Evolutionary conservation across 2,329 filamentous ascomycete species (phyloP), one percentile per base, ranked within the genome.

Genomic region (Epichloe gansuensis): DNA sequence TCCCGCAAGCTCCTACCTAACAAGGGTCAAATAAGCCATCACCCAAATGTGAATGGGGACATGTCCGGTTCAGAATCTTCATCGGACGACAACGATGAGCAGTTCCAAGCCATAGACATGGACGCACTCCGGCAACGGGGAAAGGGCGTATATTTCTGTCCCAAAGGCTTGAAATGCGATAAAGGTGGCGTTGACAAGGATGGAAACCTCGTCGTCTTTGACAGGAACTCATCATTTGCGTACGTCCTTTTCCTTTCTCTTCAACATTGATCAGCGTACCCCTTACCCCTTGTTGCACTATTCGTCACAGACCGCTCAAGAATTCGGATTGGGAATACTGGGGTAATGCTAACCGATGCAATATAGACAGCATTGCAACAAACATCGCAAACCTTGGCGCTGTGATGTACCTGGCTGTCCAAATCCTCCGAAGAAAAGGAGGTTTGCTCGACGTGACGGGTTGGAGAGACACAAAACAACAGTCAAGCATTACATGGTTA

Each of bases 161-260:
- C 68, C 11, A 60, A 68, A 23, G 63, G 62, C 7, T 48, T 50
- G 41, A 61, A 59, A 35, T 71, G 69, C 49, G 66, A 67, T 51
- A 71, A 71, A 55, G 69, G 69, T 34, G 69, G 69, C 31, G 66
- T 70, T 41, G 66, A 70, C 51, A 67, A 65, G 47, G 60, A 66
- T 15, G 69, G 69, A 9, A 62, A 63, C 7, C 60, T 70, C 13
- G 61, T 70, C 36, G 54, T 66, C 44, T 71, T 71, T 58, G 67
- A 69, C 55, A 65, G 69, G 48, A 70, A 71, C 54, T 71, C 69
- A 51, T 68, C 67, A 51, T 71, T 69, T 59, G 64, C 63, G 66
- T 70, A 64, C 53, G 59, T 60, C 35, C 53, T 51, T 39, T 35
- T 34, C 6, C 15, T 50, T 12, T 40, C 17, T 25, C 15, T 15